Percentiles rank a stretch among this genome's conserved stretches.
Conservation (phyloP, 2,329 filamentous ascomycete species). For the Neophaeococcomyces mojaviensis region DNA sequence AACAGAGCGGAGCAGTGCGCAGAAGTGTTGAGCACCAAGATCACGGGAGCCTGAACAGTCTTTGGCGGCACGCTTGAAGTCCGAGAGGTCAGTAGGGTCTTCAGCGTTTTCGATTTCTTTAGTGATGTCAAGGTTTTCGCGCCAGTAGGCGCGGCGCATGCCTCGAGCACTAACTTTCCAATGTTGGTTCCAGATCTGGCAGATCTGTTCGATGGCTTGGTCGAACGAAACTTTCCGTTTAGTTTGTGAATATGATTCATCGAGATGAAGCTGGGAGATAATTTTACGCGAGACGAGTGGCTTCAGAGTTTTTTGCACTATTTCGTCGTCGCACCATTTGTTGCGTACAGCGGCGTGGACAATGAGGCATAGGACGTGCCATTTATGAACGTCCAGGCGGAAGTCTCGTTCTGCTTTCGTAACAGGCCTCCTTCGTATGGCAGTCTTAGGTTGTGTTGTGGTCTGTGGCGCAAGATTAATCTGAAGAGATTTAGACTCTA, state of each 20-base stretch:
- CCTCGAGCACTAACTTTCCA: slow-evolving; percentile 68
- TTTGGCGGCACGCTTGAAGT: slow-evolving; percentile 66
- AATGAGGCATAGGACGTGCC: slow-evolving; percentile 75
- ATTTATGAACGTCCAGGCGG: slow-evolving; percentile 74
- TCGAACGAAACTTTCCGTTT: slow-evolving; percentile 49
- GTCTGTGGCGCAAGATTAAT: slow-evolving; percentile 26
- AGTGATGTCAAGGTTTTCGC: slow-evolving; percentile 56
- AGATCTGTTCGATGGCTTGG: slow-evolving; percentile 59
- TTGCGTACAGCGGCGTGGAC: slow-evolving; percentile 72
- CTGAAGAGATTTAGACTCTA: slow-evolving; percentile 31
- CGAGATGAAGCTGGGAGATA: slow-evolving; percentile 60
- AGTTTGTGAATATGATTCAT: slow-evolving; percentile 62
- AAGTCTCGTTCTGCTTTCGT: slow-evolving; percentile 51
- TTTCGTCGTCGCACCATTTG: slow-evolving; percentile 74
- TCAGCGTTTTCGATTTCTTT: slow-evolving; percentile 60
- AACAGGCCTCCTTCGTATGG: slow-evolving; percentile 43
- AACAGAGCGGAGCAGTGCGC: slow-evolving; percentile 73
- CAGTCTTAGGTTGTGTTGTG: slow-evolving; percentile 7
- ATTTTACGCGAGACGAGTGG: slow-evolving; percentile 60
- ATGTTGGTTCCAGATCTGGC: slow-evolving; percentile 24
- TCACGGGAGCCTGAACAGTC: slow-evolving; percentile 75
- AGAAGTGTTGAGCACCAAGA: slow-evolving; percentile 83
- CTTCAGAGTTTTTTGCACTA: slow-evolving; percentile 60
- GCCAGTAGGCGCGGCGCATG: slow-evolving; percentile 65
- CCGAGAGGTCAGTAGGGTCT: slow-evolving; percentile 57